A percentile compares a stretch with the other conserved stretches of the same genome.
Conservation (phyloP, 2,329 filamentous ascomycete genomes). For the Diatrype stigma region DNA sequence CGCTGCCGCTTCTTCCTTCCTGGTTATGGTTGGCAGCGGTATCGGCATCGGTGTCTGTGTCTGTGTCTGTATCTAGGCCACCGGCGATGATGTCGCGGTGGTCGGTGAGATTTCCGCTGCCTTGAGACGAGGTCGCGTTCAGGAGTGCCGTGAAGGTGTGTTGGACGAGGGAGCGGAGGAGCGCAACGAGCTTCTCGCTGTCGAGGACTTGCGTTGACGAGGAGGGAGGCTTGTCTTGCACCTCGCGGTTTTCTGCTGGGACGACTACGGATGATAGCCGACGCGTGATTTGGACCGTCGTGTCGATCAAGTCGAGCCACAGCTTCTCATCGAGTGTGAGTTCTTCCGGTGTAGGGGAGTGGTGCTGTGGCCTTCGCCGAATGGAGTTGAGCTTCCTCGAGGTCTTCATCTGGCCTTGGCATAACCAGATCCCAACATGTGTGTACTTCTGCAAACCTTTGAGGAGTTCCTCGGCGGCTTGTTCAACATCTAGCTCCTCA, state of each 20-base stretch:
- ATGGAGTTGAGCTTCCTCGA: slow-evolving; percentile 41
- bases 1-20: slow-evolving; percentile 8
- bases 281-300: slow-evolving; percentile 59
- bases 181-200: slow-evolving; percentile 56
- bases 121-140: slow-evolving; percentile 61
- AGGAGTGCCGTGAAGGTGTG: slow-evolving; percentile 86
- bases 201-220: slow-evolving; percentile 37
- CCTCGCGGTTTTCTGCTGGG: slow-evolving; percentile 14
- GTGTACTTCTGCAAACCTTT: slow-evolving; percentile 82
- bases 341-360: slow-evolving; percentile 35
- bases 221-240: slow-evolving; percentile 2
- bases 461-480: slow-evolving; percentile 69
- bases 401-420: slow-evolving; percentile 75
- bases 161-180: slow-evolving; percentile 78
- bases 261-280: slow-evolving; percentile 54
- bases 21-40: not conserved
- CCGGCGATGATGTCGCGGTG: slow-evolving; percentile 6
- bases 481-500: slow-evolving; percentile 51
- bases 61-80: too few relatives aligned
- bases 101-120: slow-evolving; percentile 16
- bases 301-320: slow-evolving; percentile 59
- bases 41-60: not conserved
- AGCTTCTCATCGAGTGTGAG: slow-evolving; percentile 52
- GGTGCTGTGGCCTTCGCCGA: slow-evolving; percentile 47
- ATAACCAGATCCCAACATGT: slow-evolving; percentile 92